phyloP scores from a whole-genome alignment of 257 asterid genomes.

The Echites panduratus region DNA sequence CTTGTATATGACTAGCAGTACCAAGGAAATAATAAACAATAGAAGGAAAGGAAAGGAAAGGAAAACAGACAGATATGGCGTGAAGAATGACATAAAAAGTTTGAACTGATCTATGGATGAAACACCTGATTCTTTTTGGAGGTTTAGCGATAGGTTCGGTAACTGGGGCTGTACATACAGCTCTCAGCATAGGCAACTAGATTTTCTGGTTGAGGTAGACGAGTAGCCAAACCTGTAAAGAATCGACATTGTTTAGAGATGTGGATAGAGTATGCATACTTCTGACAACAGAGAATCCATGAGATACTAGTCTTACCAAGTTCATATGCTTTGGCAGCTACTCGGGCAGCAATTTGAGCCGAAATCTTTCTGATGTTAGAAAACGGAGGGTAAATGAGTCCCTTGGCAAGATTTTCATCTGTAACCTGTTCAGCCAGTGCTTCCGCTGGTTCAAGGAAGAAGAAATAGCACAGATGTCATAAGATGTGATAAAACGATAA shows the following conservation, averaged over 20 bases:
- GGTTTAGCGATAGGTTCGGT: conserved; percentile 65
- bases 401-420: conserved; percentile 66
- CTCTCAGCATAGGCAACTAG: conserved; percentile 70
- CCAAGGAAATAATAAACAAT: not conserved
- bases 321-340: conserved; percentile 88
- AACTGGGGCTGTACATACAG: conserved; percentile 91
- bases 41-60: not conserved
- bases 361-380: conserved; percentile 79
- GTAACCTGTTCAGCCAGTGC: conserved; percentile 76
- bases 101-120: conserved; percentile 1
- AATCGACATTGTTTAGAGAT: not conserved
- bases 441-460: conserved; percentile 63
- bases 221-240: conserved; percentile 73
- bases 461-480: conserved; percentile 1
- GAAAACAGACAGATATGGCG: not conserved
- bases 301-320: conserved; percentile 42
- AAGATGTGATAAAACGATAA: not conserved
- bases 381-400: conserved; percentile 81
- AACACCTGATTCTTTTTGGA: not conserved
- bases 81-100: conserved; percentile 1
- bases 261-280: not conserved
- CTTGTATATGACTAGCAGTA: conserved; percentile 13
- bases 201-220: conserved; percentile 67
- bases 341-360: conserved; percentile 80
- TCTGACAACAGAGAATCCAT: not conserved